Percentiles rank a stretch among this genome's conserved stretches.
Conservation (phyloP, 164 flowering plant genomes). For the Stephania japonica region DNA sequence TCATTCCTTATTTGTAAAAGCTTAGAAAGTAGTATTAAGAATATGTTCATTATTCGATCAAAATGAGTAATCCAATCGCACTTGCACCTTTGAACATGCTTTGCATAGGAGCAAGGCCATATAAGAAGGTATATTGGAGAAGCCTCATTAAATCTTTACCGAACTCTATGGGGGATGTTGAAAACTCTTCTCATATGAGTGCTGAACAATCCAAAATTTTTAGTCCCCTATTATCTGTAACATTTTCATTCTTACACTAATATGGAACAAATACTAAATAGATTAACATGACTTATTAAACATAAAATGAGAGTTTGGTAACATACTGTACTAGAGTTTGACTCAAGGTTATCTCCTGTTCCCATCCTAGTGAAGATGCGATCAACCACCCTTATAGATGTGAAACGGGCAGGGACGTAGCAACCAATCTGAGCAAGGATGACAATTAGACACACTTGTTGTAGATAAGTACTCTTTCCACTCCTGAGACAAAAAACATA, state of each 20-base stretch:
- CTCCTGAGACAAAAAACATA: conserved; percentile 49
- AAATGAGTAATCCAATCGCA: neutral
- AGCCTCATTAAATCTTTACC: neutral
- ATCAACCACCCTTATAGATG: conserved; percentile 79
- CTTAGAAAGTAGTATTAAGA: too few species aligned
- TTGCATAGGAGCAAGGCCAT: neutral
- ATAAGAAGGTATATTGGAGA: neutral
- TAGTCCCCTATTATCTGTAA: neutral
- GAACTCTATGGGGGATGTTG: neutral
- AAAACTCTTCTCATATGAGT: neutral
- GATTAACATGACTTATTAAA: neutral
- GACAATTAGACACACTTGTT: conserved; percentile 88
- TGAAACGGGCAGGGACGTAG: conserved; percentile 87
- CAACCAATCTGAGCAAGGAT: conserved; percentile 99
- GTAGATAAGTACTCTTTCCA: conserved; percentile 99
- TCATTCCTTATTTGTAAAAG: too few species aligned
- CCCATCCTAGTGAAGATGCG: conserved; percentile 98
- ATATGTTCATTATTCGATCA: neutral
- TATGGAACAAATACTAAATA: neutral
- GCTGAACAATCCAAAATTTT: neutral
- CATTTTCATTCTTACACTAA: neutral
- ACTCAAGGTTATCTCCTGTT: conserved; percentile 82
- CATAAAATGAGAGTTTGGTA: conserved; percentile 3
- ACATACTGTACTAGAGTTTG: conserved; percentile 91
- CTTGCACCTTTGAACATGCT: neutral